Conservation (phyloP, 192 early-diverging fungal species). For the Gryganskiella cystojenkinii region DNA sequence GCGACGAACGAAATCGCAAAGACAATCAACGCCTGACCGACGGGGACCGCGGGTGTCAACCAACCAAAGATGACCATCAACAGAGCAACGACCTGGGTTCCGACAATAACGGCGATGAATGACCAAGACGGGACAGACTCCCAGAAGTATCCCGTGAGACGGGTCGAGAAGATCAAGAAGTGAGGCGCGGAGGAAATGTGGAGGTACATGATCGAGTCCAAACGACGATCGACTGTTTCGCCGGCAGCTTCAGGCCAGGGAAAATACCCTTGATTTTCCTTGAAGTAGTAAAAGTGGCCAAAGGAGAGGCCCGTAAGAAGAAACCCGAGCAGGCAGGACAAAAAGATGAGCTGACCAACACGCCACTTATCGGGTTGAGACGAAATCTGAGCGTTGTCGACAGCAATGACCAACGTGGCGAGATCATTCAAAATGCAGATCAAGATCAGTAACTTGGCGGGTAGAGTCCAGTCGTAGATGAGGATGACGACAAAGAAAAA, state of each 20-base stretch:
- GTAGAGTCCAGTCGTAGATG: slow-evolving; percentile 71
- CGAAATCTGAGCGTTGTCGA: slow-evolving; percentile 77
- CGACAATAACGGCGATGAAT: slow-evolving; percentile 70
- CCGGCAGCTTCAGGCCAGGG: slow-evolving; percentile 35
- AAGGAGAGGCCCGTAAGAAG: slow-evolving; percentile 70
- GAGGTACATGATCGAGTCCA: slow-evolving; percentile 80
- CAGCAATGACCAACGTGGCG: slow-evolving; percentile 76
- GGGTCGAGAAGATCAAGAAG: slow-evolving; percentile 82
- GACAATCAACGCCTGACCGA: slow-evolving; percentile 59
- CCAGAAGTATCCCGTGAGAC: slow-evolving; percentile 73
- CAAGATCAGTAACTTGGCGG: slow-evolving; percentile 72
- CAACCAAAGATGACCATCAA: slow-evolving; percentile 64
- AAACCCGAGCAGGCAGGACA: slow-evolving; percentile 71
- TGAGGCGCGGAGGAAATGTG: slow-evolving; percentile 80
- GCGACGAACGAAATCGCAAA: slow-evolving; percentile 64
- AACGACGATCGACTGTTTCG: slow-evolving; percentile 19
- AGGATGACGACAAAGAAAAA: slow-evolving; percentile 82
- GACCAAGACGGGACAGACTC: slow-evolving; percentile 61
- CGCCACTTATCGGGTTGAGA: slow-evolving; percentile 78
- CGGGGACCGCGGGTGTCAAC: slow-evolving; percentile 54
- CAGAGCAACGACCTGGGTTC: slow-evolving; percentile 78
- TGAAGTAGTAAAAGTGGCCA: slow-evolving; percentile 73
- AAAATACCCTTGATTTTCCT: slow-evolving; percentile 28
- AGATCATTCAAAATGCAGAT: slow-evolving; percentile 80
- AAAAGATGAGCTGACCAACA: slow-evolving; percentile 71